Evolutionary conservation across 2,329 filamentous ascomycete genomes (phyloP).

Genomic region (Didymella glomerata): DNA sequence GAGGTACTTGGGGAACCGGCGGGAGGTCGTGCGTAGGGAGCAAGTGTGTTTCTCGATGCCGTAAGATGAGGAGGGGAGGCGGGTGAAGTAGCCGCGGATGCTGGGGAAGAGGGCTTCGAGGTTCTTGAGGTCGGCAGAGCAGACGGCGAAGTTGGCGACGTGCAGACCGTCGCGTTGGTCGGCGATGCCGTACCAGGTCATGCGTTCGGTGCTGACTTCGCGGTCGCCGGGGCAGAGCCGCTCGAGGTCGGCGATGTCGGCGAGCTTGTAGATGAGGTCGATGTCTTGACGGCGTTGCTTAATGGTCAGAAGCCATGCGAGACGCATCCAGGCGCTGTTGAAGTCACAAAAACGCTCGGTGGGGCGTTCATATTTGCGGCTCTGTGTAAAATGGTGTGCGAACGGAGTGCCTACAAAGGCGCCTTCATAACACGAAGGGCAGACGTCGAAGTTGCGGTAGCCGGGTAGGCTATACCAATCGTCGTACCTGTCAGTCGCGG

Average conservation of each 20-base stretch:
- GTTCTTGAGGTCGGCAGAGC: slow-evolving; percentile 75
- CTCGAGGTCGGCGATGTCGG: slow-evolving; percentile 66
- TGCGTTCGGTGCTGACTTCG: slow-evolving; percentile 56
- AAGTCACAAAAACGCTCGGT: slow-evolving; percentile 77
- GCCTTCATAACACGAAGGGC: slow-evolving; percentile 77
- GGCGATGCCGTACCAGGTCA: slow-evolving; percentile 78
- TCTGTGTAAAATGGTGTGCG: slow-evolving; percentile 70
- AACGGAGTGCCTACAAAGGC: slow-evolving; percentile 76
- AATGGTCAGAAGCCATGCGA: slow-evolving; percentile 82
- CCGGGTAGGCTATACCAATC: slow-evolving; percentile 84
- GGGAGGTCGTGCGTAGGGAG: slow-evolving; percentile 70
- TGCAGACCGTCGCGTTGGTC: slow-evolving; percentile 71
- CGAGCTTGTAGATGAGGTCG: slow-evolving; percentile 73
- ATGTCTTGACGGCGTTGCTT: slow-evolving; percentile 74
- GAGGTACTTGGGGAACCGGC: slow-evolving; percentile 65
- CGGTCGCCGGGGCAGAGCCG: slow-evolving; percentile 66
- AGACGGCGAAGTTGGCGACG: slow-evolving; percentile 77
- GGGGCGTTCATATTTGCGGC: slow-evolving; percentile 65
- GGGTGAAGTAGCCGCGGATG: slow-evolving; percentile 71
- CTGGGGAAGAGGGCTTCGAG: slow-evolving; percentile 78
- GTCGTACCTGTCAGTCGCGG: slow-evolving; percentile 67
- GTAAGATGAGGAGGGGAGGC: slow-evolving; percentile 33
- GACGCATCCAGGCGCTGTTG: slow-evolving; percentile 80
- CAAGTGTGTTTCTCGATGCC: slow-evolving; percentile 62
- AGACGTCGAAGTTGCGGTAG: slow-evolving; percentile 78